These are phyloP conservation scores for Aspergillus steynii DNA, from an alignment of 495 filamentous ascomycete genomes.

Conservation along the genomic window DNA sequence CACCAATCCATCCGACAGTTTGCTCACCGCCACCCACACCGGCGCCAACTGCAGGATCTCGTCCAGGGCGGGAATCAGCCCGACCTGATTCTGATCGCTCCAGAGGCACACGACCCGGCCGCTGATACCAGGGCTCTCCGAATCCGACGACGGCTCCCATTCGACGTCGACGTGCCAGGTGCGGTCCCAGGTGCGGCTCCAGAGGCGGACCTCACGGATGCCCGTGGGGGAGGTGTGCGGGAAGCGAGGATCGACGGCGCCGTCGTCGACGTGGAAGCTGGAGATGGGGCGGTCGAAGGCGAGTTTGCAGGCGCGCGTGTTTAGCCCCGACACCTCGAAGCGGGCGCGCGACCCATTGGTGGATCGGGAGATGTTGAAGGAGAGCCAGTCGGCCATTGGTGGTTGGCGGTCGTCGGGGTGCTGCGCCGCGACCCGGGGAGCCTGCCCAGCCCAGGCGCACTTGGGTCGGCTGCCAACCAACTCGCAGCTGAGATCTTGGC, in stretches of 20 bases:
- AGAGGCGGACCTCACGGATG: slow-evolving; percentile 60
- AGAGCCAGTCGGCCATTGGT: slow-evolving; percentile 53
- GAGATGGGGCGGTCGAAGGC: slow-evolving; percentile 62
- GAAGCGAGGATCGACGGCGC: slow-evolving; percentile 58
- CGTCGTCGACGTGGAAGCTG: slow-evolving; percentile 60
- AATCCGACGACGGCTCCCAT: slow-evolving; percentile 50
- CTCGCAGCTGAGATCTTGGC: slow-evolving; percentile 58
- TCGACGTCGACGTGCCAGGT: slow-evolving; percentile 75
- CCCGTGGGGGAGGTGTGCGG: slow-evolving; percentile 53
- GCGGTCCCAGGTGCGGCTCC: slow-evolving; percentile 72
- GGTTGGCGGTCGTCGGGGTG: slow-evolving; percentile 29
- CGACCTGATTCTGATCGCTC: slow-evolving; percentile 76
- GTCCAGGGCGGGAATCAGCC: slow-evolving; percentile 80
- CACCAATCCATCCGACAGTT: slow-evolving; percentile 76
- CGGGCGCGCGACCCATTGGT: slow-evolving; percentile 38
- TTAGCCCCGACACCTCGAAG: slow-evolving; percentile 61
- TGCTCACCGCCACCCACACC: slow-evolving; percentile 73
- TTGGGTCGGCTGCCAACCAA: slow-evolving; percentile 45
- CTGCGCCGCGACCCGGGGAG: slow-evolving; percentile 54
- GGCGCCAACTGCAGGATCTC: slow-evolving; percentile 77
- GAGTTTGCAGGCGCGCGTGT: slow-evolving; percentile 72
- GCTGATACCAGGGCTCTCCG: slow-evolving; percentile 48
- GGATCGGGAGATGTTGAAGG: slow-evolving; percentile 56
- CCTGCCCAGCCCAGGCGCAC: slow-evolving; percentile 71
- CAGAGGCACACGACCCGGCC: slow-evolving; percentile 80